phyloP scores from a whole-genome alignment of 345 rosid species.

The Populus euphratica region DNA sequence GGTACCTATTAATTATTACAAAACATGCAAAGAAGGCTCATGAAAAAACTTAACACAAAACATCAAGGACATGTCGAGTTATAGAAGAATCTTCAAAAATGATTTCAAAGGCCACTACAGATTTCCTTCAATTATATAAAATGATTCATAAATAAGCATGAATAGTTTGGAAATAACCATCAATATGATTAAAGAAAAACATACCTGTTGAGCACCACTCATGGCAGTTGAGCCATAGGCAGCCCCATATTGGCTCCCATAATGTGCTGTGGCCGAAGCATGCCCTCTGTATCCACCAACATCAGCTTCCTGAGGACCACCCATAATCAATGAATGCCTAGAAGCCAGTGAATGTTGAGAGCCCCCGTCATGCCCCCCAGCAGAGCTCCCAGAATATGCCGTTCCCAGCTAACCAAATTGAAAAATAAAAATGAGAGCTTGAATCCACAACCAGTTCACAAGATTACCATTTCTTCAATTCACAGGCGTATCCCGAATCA shows the following conservation, averaged over 20 bases:
- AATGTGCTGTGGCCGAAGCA: constrained; percentile 55
- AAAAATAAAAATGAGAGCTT: background rate
- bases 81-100: background rate
- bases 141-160: background rate
- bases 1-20: background rate
- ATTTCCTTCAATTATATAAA: background rate
- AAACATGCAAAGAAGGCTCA: background rate
- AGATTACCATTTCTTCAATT: background rate
- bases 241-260: constrained; percentile 66
- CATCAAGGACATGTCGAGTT: background rate
- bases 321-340: constrained; percentile 57
- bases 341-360: constrained; percentile 61
- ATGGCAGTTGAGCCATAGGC: constrained; percentile 58
- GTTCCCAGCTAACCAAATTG: constrained; percentile 45
- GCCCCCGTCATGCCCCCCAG: constrained; percentile 55
- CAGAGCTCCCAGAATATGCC: constrained; percentile 61
- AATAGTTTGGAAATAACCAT: background rate
- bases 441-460: background rate
- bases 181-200: background rate
- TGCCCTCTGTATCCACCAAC: constrained; percentile 61
- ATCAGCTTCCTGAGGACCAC: constrained; percentile 64
- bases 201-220: constrained; percentile 64
- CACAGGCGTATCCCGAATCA: background rate
- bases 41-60: background rate
- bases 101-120: background rate